These are phyloP conservation scores for Pisolithus tinctorius DNA, from an alignment of 768 basidiomycete species.

Conservation along the genomic window DNA sequence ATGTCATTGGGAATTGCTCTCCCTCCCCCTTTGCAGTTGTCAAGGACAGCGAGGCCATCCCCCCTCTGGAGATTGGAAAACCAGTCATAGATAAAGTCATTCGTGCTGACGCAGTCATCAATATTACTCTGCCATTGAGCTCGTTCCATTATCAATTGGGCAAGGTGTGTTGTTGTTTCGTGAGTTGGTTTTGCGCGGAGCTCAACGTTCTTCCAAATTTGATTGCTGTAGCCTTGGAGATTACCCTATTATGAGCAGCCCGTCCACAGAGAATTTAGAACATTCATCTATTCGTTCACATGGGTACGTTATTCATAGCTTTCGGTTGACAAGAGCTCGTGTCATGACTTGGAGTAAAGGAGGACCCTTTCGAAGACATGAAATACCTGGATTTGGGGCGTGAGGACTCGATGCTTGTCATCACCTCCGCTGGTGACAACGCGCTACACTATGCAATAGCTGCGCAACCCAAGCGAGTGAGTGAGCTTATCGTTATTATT, in stretches of 20 bases:
- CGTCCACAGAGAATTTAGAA: conserved; percentile 59
- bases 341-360: conserved; percentile 30
- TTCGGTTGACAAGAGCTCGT: not conserved
- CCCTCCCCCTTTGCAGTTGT: conserved; percentile 29
- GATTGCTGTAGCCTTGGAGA: conserved; percentile 45
- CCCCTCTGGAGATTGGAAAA: conserved; percentile 37
- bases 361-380: conserved; percentile 74
- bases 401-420: conserved; percentile 64
- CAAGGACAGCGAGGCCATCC: conserved; percentile 31
- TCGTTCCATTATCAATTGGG: conserved; percentile 58
- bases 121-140: conserved; percentile 48
- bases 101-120: conserved; percentile 32
- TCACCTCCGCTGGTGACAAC: conserved; percentile 77
- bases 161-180: conserved; percentile 27
- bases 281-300: conserved; percentile 60
- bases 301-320: conserved; percentile 33
- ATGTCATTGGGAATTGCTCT: conserved; percentile 45
- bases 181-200: not conserved
- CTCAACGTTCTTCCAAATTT: conserved; percentile 1
- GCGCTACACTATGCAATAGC: conserved; percentile 71
- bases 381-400: conserved; percentile 48
- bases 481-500: conserved; percentile 6
- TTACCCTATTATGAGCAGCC: conserved; percentile 66
- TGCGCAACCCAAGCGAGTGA: conserved; percentile 48
- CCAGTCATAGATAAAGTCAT: conserved; percentile 22